Conservation (phyloP, 1,139 yeast genomes). For the Groenewaldozyma auringiensis region DNA sequence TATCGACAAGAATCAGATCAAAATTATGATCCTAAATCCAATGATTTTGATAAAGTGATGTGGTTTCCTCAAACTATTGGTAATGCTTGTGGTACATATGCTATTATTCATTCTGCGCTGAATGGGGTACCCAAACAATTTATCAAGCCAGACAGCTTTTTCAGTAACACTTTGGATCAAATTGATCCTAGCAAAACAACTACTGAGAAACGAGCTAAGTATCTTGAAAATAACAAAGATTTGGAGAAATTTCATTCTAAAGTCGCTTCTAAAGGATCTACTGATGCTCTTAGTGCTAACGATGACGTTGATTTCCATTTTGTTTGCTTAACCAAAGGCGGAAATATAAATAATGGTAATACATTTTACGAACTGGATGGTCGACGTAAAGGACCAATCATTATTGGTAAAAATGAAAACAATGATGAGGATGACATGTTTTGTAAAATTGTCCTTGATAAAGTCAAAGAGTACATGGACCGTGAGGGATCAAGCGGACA, state of each 20-base stretch:
- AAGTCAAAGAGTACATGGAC: conserved; percentile 60
- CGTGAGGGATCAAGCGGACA: conserved; percentile 27
- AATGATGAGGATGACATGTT: conserved; percentile 46
- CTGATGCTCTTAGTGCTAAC: conserved; percentile 68
- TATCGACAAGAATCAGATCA: conserved; percentile 37
- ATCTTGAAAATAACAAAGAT: conserved; percentile 39
- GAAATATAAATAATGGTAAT: conserved; percentile 17
- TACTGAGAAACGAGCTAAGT: conserved; percentile 35
- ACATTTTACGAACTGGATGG: conserved; percentile 84
- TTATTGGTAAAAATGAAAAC: conserved; percentile 41
- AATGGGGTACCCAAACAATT: conserved; percentile 46
- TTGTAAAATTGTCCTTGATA: conserved; percentile 43
- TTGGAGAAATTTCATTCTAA: conserved; percentile 52
- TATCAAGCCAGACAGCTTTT: conserved; percentile 25
- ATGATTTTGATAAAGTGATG: conserved; percentile 23
- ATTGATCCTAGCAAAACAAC: conserved; percentile 22
- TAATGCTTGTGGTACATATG: conserved; percentile 93
- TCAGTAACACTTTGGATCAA: conserved; percentile 6
- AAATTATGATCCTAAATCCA: conserved; percentile 22
- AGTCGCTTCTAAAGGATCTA: conserved; percentile 63
- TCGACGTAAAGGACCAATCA: conserved; percentile 69
- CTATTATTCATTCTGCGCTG: conserved; percentile 64
- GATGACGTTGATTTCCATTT: conserved; percentile 68
- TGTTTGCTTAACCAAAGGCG: conserved; percentile 54
- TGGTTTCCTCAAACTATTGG: conserved; percentile 84